These are phyloP conservation scores for Aeschynomene evenia DNA, from an alignment of 306 rosid genomes.

Conservation along the genomic window DNA sequence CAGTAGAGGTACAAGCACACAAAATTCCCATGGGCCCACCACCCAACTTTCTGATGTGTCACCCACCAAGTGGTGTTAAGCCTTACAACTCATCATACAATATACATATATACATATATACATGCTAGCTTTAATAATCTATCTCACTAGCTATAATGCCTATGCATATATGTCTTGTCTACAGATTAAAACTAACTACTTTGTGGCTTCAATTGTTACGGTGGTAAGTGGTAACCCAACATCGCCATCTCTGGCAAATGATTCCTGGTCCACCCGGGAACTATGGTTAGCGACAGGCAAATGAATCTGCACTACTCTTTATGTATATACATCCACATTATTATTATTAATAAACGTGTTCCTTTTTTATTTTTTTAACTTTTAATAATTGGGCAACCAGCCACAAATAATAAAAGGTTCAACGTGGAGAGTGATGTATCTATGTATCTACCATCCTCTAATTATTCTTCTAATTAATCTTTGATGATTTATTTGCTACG, in stretches of 20 bases:
- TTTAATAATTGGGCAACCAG: constrained; percentile 37
- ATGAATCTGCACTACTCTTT: constrained; percentile 27
- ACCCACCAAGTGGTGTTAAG: constrained; percentile 74
- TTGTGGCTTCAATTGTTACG: too few relatives aligned
- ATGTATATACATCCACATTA: too few relatives aligned
- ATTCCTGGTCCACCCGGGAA: constrained; percentile 34
- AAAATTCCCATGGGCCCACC: constrained; percentile 47
- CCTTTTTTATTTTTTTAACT: neutral
- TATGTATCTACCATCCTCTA: constrained; percentile 9
- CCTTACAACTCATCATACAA: constrained; percentile 57
- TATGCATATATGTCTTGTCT: too few relatives aligned
- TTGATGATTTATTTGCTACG: neutral
- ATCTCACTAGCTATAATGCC: too few relatives aligned
- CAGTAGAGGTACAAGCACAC: constrained; percentile 38
- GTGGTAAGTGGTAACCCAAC: constrained; percentile 19
- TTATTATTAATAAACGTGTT: constrained; percentile 29
- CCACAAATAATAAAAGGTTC: constrained; percentile 27
- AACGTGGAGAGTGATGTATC: constrained; percentile 28
- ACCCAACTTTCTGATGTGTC: constrained; percentile 72
- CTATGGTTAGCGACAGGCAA: constrained; percentile 33
- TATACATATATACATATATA: neutral
- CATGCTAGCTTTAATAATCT: too few relatives aligned
- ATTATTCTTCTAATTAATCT: too few relatives aligned
- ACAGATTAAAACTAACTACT: too few relatives aligned
- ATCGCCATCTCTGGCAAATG: constrained; percentile 2